Evolutionary conservation across 768 basidiomycete species (phyloP).

Genomic region (Hebeloma cylindrosporum): DNA sequence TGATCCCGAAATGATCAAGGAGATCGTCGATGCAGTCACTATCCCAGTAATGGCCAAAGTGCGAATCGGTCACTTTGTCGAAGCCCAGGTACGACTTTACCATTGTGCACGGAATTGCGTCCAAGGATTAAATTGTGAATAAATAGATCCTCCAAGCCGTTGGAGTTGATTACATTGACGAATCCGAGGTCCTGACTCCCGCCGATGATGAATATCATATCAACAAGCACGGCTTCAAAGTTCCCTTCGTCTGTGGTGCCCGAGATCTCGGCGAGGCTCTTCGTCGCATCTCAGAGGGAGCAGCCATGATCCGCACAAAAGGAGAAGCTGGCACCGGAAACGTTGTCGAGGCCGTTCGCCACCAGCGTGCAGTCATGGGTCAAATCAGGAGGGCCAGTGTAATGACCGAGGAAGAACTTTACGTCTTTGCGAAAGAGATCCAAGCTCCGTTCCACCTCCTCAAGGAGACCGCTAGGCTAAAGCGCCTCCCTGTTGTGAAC

Average conservation of each 20-base stretch:
- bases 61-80: slow-evolving; percentile 96
- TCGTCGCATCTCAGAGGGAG: slow-evolving; percentile 94
- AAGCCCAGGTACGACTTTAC: slow-evolving; percentile 72
- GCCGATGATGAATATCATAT: slow-evolving; percentile 97
- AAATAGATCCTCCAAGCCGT: slow-evolving; percentile 86
- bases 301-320: slow-evolving; percentile 98
- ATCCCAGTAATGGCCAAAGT: slow-evolving; percentile 98
- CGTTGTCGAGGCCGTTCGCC: slow-evolving; percentile 92
- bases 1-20: slow-evolving; percentile 95
- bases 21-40: slow-evolving; percentile 91
- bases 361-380: slow-evolving; percentile 78
- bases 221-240: slow-evolving; percentile 94
- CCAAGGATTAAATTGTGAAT: slow-evolving; percentile 1
- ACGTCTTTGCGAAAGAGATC: slow-evolving; percentile 88
- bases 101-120: not conserved
- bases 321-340: slow-evolving; percentile 90
- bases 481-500: slow-evolving; percentile 92
- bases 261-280: slow-evolving; percentile 95
- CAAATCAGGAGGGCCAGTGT: slow-evolving; percentile 84
- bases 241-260: slow-evolving; percentile 95
- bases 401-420: slow-evolving; percentile 95
- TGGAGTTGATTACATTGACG: slow-evolving; percentile 96
- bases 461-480: slow-evolving; percentile 93
- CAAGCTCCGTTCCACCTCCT: slow-evolving; percentile 93
- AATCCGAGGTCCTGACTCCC: slow-evolving; percentile 92